phyloP scores from a whole-genome alignment of 768 basidiomycete genomes.

The Lactarius akahatsu region DNA sequence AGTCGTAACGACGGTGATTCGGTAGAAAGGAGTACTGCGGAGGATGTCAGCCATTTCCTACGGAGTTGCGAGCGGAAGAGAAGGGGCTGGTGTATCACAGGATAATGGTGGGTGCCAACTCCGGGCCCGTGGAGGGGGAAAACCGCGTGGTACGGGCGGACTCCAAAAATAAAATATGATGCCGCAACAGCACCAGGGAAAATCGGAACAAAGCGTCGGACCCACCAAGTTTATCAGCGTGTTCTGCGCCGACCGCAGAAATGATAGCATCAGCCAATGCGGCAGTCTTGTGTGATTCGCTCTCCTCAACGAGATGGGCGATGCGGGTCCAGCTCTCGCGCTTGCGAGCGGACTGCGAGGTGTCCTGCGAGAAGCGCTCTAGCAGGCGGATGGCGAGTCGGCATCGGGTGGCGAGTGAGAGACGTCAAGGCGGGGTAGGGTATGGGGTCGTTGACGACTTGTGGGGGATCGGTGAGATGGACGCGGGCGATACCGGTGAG shows the following conservation, averaged over 20 bases:
- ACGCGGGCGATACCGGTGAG: slow-evolving; percentile 72
- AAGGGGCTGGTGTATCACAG: not conserved
- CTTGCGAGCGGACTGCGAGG: slow-evolving; percentile 42
- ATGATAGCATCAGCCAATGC: slow-evolving; percentile 81
- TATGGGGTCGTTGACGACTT: slow-evolving; percentile 49
- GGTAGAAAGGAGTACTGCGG: slow-evolving; percentile 59
- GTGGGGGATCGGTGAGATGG: slow-evolving; percentile 47
- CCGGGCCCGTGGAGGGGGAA: not conserved
- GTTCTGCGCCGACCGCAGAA: slow-evolving; percentile 59
- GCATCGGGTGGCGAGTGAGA: slow-evolving; percentile 37
- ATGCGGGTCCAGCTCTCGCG: slow-evolving; percentile 71
- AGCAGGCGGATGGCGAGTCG: slow-evolving; percentile 54
- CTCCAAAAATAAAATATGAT: not conserved
- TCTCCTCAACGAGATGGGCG: slow-evolving; percentile 69
- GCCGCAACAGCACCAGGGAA: not conserved
- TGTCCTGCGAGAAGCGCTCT: slow-evolving; percentile 55
- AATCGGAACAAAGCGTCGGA: slow-evolving; percentile 15
- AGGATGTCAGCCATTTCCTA: not conserved
- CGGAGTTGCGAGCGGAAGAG: slow-evolving; percentile 1
- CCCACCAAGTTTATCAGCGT: slow-evolving; percentile 70
- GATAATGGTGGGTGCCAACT: not conserved
- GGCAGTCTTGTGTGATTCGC: slow-evolving; percentile 57
- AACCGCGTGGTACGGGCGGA: not conserved
- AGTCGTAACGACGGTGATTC: slow-evolving; percentile 62
- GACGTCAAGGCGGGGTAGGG: slow-evolving; percentile 33